phyloP scores from a whole-genome alignment of 2,329 filamentous ascomycete genomes.

The Xylariaceae sp. region DNA sequence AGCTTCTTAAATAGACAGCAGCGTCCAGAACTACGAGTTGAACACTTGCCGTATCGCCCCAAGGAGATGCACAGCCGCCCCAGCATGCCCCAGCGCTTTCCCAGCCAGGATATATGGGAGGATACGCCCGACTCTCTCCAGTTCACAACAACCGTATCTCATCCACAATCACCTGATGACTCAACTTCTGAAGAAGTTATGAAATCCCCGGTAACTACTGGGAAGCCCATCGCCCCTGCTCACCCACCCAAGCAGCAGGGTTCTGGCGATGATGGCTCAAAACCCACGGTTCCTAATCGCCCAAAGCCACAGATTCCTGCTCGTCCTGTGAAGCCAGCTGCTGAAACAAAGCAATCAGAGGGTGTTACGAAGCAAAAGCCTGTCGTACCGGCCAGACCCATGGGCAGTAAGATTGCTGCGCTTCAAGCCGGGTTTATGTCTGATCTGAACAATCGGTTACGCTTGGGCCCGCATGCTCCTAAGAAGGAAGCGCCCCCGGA shows the following conservation, averaged over 20 bases:
- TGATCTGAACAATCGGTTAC: conserved; percentile 84
- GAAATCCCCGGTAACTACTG: conserved; percentile 34
- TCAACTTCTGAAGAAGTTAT: conserved; percentile 42
- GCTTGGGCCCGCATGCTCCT: conserved; percentile 74
- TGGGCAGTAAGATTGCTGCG: conserved; percentile 82
- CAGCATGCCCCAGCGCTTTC: conserved; percentile 67
- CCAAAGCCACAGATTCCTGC: conserved; percentile 59
- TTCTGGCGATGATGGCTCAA: conserved; percentile 34
- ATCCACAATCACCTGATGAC: conserved; percentile 43
- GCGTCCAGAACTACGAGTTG: conserved; percentile 45
- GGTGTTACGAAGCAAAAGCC: conserved; percentile 69
- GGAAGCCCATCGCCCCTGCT: conserved; percentile 59
- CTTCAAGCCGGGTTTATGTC: conserved; percentile 89
- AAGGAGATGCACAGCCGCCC: conserved; percentile 49
- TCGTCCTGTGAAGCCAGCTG: conserved; percentile 40
- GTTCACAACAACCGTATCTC: conserved; percentile 69
- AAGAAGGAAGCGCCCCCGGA: conserved; percentile 66
- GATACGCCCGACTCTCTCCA: conserved; percentile 81
- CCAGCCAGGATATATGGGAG: conserved; percentile 92
- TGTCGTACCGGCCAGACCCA: conserved; percentile 71
- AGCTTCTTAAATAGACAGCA: conserved; percentile 52
- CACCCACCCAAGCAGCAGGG: conserved; percentile 43
- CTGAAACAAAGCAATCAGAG: conserved; percentile 40
- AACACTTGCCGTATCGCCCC: conserved; percentile 47
- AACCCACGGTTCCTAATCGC: conserved; percentile 48